phyloP scores from a whole-genome alignment of 805 yeast genomes.

The Yamadazyma sp. region DNA sequence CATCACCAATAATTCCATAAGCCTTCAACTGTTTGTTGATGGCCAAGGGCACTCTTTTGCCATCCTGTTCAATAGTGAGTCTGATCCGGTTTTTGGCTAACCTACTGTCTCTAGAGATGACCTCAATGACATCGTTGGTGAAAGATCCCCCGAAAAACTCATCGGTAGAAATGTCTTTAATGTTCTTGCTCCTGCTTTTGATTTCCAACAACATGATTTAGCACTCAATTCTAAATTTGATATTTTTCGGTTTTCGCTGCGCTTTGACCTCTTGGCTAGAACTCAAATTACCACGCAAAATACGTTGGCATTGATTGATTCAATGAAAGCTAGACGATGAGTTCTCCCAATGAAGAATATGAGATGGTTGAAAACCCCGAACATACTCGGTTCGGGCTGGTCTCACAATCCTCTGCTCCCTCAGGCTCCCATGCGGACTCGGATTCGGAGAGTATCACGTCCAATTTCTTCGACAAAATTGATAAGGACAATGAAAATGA shows the following conservation, averaged over 20 bases:
- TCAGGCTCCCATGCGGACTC: background rate
- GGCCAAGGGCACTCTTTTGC: constrained; percentile 45
- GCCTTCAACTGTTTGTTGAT: constrained; percentile 43
- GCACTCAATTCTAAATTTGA: background rate
- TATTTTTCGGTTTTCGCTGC: too few relatives aligned
- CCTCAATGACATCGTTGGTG: constrained; percentile 43
- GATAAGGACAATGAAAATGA: constrained; percentile 1
- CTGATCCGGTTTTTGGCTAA: constrained; percentile 33
- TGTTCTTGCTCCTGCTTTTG: constrained; percentile 58
- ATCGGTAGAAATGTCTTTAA: constrained; percentile 49
- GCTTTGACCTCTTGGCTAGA: too few relatives aligned
- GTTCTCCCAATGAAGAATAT: constrained; percentile 11
- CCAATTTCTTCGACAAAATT: constrained; percentile 2
- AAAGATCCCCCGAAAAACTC: constrained; percentile 30
- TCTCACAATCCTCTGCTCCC: too few relatives aligned
- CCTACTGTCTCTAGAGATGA: constrained; percentile 45
- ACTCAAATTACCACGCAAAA: too few relatives aligned
- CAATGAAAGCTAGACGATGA: too few relatives aligned
- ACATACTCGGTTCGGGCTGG: too few relatives aligned
- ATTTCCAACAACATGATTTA: constrained; percentile 27
- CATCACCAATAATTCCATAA: constrained; percentile 40
- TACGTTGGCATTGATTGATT: too few relatives aligned
- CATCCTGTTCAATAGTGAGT: constrained; percentile 19
- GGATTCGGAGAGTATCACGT: constrained; percentile 3
- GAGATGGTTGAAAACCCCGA: constrained; percentile 17